phyloP scores from a whole-genome alignment of 1,284 basidiomycete species.

The Rhodotorula sp. region DNA sequence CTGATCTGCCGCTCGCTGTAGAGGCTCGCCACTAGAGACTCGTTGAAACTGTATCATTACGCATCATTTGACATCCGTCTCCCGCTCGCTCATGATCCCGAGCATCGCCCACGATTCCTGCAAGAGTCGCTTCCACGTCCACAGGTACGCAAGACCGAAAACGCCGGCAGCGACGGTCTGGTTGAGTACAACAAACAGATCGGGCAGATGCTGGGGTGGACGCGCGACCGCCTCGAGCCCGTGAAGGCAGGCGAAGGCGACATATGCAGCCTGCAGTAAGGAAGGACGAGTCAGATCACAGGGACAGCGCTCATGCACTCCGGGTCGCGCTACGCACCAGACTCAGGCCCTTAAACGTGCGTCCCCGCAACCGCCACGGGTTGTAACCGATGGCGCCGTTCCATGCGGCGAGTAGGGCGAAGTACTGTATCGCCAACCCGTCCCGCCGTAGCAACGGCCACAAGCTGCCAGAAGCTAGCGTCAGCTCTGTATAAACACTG shows the following conservation, averaged over 20 bases:
- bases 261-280: slow-evolving; percentile 61
- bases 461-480: slow-evolving; percentile 59
- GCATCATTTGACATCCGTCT: too few relatives aligned
- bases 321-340: slow-evolving; percentile 54
- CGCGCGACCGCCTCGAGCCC: slow-evolving; percentile 61
- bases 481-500: neutral
- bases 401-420: slow-evolving; percentile 68
- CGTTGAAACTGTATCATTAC: neutral
- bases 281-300: neutral
- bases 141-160: slow-evolving; percentile 60
- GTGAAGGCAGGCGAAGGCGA: slow-evolving; percentile 61
- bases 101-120: slow-evolving; percentile 37
- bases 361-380: slow-evolving; percentile 32
- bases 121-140: slow-evolving; percentile 40
- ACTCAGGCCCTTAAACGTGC: slow-evolving; percentile 55
- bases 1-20: slow-evolving; percentile 1
- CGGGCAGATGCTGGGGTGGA: slow-evolving; percentile 73
- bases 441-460: slow-evolving; percentile 82
- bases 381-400: slow-evolving; percentile 73
- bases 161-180: slow-evolving; percentile 76
- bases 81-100: slow-evolving; percentile 1
- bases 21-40: too few relatives aligned
- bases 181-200: slow-evolving; percentile 80
- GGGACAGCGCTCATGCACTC: neutral
- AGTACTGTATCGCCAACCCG: slow-evolving; percentile 70